Percentiles rank a stretch among this genome's conserved stretches.
Conservation (phyloP, 2,329 filamentous ascomycete species). For the Nigrospora osmanthi region DNA sequence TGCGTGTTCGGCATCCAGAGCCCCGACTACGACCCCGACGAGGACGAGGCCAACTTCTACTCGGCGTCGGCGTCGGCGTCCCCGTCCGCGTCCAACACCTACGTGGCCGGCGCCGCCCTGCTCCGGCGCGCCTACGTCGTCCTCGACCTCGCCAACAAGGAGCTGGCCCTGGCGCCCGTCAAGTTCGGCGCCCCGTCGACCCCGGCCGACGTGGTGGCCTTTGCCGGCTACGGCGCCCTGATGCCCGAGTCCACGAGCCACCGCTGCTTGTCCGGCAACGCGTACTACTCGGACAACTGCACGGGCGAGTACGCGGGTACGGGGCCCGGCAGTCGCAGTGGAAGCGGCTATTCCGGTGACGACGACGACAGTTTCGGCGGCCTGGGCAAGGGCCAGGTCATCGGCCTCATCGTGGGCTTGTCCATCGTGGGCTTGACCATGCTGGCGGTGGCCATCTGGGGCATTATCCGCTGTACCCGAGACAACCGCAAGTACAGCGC, state of each 20-base stretch:
- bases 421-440: not conserved
- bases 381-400: not conserved
- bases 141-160: constrained; percentile 22
- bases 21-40: not conserved
- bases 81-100: constrained; percentile 7
- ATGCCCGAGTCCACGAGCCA: constrained; percentile 15
- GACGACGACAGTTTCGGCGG: not conserved
- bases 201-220: constrained; percentile 15
- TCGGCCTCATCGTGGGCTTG: constrained; percentile 4
- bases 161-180: constrained; percentile 21
- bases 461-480: constrained; percentile 2
- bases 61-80: not conserved
- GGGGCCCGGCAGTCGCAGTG: no score
- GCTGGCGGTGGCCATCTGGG: constrained; percentile 4
- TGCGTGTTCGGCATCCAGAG: not conserved
- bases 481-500: not conserved
- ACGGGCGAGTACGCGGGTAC: not conserved
- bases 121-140: constrained; percentile 23
- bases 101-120: constrained; percentile 13
- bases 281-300: not conserved
- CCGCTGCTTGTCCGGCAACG: not conserved
- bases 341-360: not conserved
- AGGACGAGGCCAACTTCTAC: not conserved
- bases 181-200: constrained; percentile 10
- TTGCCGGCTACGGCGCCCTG: constrained; percentile 14